Conservation (phyloP, 106 monocot genomes). For the Hemerocallis citrina region DNA sequence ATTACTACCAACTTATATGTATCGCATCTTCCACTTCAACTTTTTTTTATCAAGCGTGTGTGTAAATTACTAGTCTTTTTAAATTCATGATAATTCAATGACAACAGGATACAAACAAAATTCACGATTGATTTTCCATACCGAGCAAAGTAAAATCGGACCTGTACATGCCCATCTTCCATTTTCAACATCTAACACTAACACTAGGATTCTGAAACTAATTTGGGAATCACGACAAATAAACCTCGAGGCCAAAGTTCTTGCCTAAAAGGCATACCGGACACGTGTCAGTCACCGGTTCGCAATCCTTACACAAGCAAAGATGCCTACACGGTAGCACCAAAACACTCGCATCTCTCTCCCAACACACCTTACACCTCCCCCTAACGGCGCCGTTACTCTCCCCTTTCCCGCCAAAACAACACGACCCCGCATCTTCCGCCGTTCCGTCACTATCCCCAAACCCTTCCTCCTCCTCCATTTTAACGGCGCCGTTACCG, state of each 20-base stretch:
- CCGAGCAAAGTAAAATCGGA: too few species aligned
- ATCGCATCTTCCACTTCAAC: too few species aligned
- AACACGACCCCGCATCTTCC: conserved; percentile 7
- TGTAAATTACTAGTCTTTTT: too few species aligned
- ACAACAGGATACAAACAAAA: too few species aligned
- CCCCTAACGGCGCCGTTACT: conserved; percentile 5
- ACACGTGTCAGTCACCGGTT: conserved; percentile 6
- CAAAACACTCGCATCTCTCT: conserved; percentile 13
- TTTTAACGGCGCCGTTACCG: background rate
- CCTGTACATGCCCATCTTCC: conserved; percentile 5
- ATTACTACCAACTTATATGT: too few species aligned
- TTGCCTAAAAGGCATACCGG: conserved; percentile 21
- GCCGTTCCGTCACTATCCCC: background rate
- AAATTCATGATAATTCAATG: too few species aligned
- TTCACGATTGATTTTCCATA: too few species aligned
- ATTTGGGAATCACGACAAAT: conserved; percentile 3
- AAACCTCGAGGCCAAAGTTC: conserved; percentile 20
- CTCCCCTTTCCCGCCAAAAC: conserved; percentile 6
- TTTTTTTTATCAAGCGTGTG: too few species aligned
- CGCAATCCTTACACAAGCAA: conserved; percentile 29
- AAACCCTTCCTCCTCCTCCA: background rate
- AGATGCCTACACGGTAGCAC: conserved; percentile 30
- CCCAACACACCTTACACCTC: conserved; percentile 13
- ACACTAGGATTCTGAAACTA: too few species aligned
- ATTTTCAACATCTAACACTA: too few species aligned